Evolutionary conservation across 2,329 filamentous ascomycete genomes (phyloP).

Genomic region (Hortaea sp.): DNA sequence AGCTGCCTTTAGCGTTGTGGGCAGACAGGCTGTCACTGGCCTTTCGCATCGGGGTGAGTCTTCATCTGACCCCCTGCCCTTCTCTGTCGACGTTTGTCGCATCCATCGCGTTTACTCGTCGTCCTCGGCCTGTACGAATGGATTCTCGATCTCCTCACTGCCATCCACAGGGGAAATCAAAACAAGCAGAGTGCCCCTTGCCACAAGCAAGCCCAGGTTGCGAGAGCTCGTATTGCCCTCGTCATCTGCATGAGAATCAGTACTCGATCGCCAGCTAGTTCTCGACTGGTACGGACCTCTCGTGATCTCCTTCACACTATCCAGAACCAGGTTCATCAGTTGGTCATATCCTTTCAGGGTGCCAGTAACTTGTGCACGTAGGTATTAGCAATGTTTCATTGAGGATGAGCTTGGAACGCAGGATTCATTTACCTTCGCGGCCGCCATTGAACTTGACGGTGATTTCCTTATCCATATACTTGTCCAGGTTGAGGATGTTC

Average conservation of each 20-base stretch:
- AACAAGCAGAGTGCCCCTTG: conserved; percentile 83
- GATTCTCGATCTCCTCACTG: conserved; percentile 91
- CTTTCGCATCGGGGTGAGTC: too few relatives aligned
- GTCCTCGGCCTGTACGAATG: conserved; percentile 63
- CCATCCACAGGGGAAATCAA: conserved; percentile 88
- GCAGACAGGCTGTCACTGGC: too few relatives aligned
- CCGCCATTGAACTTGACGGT: conserved; percentile 95
- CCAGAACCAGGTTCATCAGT: conserved; percentile 93
- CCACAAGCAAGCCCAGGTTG: conserved; percentile 76
- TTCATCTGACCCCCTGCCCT: too few relatives aligned
- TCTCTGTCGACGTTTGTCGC: too few relatives aligned
- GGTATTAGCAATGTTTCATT: neutral
- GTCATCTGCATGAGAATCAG: conserved; percentile 54
- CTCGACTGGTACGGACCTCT: conserved; percentile 51
- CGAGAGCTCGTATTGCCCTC: conserved; percentile 79
- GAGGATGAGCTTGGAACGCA: neutral
- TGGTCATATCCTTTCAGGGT: conserved; percentile 93
- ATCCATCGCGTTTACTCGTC: conserved; percentile 7
- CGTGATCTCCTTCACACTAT: conserved; percentile 84
- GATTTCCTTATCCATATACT: conserved; percentile 96
- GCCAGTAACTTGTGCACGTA: conserved; percentile 56
- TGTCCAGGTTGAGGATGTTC: conserved; percentile 88
- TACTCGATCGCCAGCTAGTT: neutral
- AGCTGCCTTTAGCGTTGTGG: too few relatives aligned
- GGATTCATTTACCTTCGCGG: conserved; percentile 55